Conservation (phyloP, 495 filamentous ascomycete genomes). For the Xylaria telfairii region DNA sequence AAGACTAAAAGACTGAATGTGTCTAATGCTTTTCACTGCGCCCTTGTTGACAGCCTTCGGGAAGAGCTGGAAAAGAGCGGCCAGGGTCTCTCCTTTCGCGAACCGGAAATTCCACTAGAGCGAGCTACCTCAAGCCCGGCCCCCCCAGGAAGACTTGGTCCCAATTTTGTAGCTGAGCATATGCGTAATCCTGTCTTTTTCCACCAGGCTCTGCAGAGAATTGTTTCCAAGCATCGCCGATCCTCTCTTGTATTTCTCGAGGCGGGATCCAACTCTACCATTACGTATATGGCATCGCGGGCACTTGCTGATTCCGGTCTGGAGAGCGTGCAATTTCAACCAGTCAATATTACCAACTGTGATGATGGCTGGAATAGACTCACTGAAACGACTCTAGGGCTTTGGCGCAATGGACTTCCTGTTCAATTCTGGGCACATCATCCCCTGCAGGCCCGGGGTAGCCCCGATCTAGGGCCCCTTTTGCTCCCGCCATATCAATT, state of each 20-base stretch:
- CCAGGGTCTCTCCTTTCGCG: slow-evolving; percentile 34
- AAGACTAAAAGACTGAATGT: slow-evolving; percentile 47
- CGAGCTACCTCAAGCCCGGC: slow-evolving; percentile 9
- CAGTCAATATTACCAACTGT: slow-evolving; percentile 44
- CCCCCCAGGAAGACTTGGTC: background rate
- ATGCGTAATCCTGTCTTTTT: slow-evolving; percentile 60
- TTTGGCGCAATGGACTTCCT: slow-evolving; percentile 52
- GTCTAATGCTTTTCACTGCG: slow-evolving; percentile 53
- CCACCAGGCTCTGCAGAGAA: slow-evolving; percentile 50
- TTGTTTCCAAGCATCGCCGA: slow-evolving; percentile 40
- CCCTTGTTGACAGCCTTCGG: slow-evolving; percentile 46
- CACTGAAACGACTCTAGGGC: slow-evolving; percentile 44
- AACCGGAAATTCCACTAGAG: slow-evolving; percentile 30
- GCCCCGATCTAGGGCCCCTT: background rate
- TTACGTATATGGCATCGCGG: slow-evolving; percentile 52
- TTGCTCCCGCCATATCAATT: slow-evolving; percentile 47
- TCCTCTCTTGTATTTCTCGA: slow-evolving; percentile 51
- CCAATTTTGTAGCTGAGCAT: slow-evolving; percentile 49
- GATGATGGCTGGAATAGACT: slow-evolving; percentile 37
- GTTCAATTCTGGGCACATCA: slow-evolving; percentile 56
- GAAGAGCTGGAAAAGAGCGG: slow-evolving; percentile 37
- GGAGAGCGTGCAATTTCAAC: slow-evolving; percentile 42
- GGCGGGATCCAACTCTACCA: slow-evolving; percentile 56
- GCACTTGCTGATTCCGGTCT: slow-evolving; percentile 35
- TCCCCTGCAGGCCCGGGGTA: slow-evolving; percentile 34